Conservation (phyloP, 345 rosid species). For the Clausena lansium region DNA sequence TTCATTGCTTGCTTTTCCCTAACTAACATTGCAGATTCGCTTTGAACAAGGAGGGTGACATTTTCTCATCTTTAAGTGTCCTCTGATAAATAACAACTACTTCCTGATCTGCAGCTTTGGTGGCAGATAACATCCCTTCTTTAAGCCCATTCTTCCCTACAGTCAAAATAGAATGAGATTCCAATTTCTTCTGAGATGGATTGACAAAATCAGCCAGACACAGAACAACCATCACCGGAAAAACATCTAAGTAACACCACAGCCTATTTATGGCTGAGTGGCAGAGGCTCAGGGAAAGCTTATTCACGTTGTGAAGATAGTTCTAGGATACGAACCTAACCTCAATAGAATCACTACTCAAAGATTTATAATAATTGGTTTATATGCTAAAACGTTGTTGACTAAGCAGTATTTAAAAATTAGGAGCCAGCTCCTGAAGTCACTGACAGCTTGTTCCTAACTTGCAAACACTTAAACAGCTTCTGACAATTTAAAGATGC, state of each 20-base stretch:
- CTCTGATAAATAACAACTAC: background rate
- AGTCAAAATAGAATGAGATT: background rate
- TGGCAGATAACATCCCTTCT: background rate
- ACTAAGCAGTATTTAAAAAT: background rate
- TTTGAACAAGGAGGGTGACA: background rate
- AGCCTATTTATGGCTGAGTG: background rate
- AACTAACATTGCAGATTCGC: background rate
- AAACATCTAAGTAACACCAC: background rate
- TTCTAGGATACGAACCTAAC: background rate
- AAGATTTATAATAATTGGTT: background rate
- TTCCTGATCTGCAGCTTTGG: background rate
- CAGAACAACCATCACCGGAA: background rate
- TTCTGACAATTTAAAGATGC: background rate
- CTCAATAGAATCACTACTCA: background rate
- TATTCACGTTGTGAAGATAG: background rate
- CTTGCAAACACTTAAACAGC: background rate
- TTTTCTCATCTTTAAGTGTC: background rate
- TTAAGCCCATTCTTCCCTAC: background rate
- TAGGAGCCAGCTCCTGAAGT: background rate
- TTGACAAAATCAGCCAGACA: background rate
- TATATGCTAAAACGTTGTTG: background rate
- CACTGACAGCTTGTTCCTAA: background rate
- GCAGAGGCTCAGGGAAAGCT: background rate
- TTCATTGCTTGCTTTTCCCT: background rate
- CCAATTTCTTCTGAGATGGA: background rate